phyloP scores from a whole-genome alignment of 345 rosid genomes.

The Populus simonii region DNA sequence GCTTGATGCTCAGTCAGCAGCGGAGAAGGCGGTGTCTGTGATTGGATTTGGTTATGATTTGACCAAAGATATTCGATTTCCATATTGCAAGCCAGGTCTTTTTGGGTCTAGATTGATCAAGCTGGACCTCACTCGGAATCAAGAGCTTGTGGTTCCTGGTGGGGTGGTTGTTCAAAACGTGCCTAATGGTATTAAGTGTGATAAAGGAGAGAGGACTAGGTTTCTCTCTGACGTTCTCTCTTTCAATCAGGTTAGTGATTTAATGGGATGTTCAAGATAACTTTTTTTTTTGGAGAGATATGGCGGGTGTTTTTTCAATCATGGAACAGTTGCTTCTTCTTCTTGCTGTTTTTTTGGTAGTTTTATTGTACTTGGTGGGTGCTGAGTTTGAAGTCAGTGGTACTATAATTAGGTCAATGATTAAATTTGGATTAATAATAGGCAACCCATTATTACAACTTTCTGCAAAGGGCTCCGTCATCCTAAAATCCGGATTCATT shows the following conservation, averaged over 20 bases:
- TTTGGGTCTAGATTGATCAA: constrained; percentile 56
- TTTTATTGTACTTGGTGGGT: neutral
- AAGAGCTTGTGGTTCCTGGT: constrained; percentile 69
- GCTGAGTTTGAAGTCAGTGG: neutral
- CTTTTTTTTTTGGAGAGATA: neutral
- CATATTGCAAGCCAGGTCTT: constrained; percentile 52
- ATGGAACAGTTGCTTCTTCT: neutral
- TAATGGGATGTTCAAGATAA: neutral
- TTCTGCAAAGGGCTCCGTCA: neutral
- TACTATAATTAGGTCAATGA: neutral
- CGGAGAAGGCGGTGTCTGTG: constrained; percentile 79
- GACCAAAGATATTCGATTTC: constrained; percentile 50
- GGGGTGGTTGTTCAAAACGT: constrained; percentile 66
- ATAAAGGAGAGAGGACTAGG: constrained; percentile 90
- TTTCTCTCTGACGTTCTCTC: constrained; percentile 74
- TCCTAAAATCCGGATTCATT: too few species aligned
- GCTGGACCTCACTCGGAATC: constrained; percentile 36
- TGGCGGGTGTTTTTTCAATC: neutral
- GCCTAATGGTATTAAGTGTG: constrained; percentile 69
- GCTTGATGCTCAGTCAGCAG: constrained; percentile 67
- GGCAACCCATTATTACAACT: neutral
- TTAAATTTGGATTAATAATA: neutral
- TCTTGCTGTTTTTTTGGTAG: neutral
- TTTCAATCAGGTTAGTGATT: constrained; percentile 61
- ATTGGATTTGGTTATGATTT: constrained; percentile 86